Evolutionary conservation across 208 protist species (phyloP), one percentile per base, ranked within the genome.

Genomic region (Leptomonas pyrrhocoris): DNA sequence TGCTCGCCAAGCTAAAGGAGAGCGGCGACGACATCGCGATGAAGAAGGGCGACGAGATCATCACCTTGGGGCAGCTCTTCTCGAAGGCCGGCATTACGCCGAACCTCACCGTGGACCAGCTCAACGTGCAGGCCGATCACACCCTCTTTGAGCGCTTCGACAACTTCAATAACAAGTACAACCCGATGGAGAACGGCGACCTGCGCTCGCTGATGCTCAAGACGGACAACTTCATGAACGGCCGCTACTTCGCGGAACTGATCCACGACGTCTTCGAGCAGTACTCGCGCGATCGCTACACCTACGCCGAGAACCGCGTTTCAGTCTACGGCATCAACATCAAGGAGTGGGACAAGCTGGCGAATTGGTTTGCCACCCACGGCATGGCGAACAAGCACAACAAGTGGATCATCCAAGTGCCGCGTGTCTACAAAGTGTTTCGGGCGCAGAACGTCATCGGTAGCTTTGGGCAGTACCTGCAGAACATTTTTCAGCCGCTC

Each of bases 101-200:
- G 40, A 86, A 98, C 43, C 79, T 99, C 42, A 98, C 87, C 34
- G 95, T 99, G 19, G 96, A 99, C 68, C 96, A 97, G 68, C 79
- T 99, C 23, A 98, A 98, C 71, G 90, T 98, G 57, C 93, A 98
- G 69, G 96, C 96, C n/a, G 94, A 99, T 79, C 88, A 95, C 64
- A 92, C 96, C 54, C 90, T 98, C 11, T 99, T 98, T 68, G 97
- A 99, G 54, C 94, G 98, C 58, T 99, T 99, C 86, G 98, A 99
- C 82, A 98, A 98, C 74, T 99, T 99, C 85, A 99, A 99, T 80
- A 91, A 98, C 81, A 98, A 98, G 79, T 99, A 99, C 89, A 99
- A 99, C 80, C 98, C 98, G 18, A 93, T 98, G 79, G 98, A 98
- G 27, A 93, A 94, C 66, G 84, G 84, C 19, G 88, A 97, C 50